Evolutionary conservation across 1,139 yeast species (phyloP).

Genomic region (Geotrichum phurueaensis): DNA sequence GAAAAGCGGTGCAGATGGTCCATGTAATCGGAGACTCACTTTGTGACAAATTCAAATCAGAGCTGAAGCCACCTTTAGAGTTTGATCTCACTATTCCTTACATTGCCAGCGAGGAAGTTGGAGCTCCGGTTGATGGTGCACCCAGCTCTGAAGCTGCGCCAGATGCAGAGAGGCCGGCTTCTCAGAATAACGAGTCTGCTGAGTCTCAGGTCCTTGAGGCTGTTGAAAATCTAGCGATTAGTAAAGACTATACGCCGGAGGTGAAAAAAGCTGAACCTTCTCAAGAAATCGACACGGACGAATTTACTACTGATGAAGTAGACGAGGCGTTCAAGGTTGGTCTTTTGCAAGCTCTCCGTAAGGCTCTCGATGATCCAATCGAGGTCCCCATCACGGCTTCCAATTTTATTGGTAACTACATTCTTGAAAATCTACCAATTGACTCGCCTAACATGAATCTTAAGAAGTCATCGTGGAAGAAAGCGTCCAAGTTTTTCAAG

Average conservation of each 20-base stretch:
- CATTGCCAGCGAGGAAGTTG: conserved; percentile 13
- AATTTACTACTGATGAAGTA: conserved; percentile 58
- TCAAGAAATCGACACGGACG: conserved; percentile 20
- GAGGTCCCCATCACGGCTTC: conserved; percentile 52
- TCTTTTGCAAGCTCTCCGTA: conserved; percentile 59
- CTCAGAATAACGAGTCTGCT: conserved; percentile 13
- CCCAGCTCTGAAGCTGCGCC: conserved; percentile 2
- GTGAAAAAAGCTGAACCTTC: conserved; percentile 3
- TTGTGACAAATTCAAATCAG: conserved; percentile 26
- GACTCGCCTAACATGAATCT: conserved; percentile 50
- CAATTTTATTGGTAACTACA: conserved; percentile 61
- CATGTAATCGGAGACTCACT: conserved; percentile 39
- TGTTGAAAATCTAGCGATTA: conserved; percentile 20
- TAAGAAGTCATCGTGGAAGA: conserved; percentile 85
- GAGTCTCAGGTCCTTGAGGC: conserved; percentile 16
- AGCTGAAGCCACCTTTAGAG: conserved; percentile 27
- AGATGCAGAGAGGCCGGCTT: neutral
- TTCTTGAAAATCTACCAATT: conserved; percentile 65
- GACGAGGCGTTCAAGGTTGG: conserved; percentile 72
- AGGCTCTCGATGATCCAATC: conserved; percentile 56
- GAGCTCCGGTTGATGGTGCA: conserved; percentile 14
- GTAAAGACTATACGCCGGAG: conserved; percentile 20
- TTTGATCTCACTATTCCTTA: conserved; percentile 22
- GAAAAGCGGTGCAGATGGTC: conserved; percentile 37
- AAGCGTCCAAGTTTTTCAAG: conserved; percentile 75